Evolutionary conservation across 2,329 filamentous ascomycete species (phyloP).

Genomic region (Rugonectria rugulosa): DNA sequence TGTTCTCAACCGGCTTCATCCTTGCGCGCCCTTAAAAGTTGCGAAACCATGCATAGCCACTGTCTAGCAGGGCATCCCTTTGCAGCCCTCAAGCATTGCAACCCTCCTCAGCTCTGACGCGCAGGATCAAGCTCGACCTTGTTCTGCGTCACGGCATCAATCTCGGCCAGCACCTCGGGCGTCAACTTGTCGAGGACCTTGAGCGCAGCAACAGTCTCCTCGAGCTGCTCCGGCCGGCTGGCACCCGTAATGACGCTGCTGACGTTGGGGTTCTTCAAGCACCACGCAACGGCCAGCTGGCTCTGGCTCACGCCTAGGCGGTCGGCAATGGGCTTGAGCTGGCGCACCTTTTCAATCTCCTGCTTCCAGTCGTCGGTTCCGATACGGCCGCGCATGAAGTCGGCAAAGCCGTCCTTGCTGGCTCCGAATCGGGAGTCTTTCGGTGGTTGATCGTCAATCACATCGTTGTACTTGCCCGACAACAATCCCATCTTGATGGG

Average conservation of each 20-base stretch:
- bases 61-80: too few species aligned
- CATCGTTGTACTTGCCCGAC: constrained; percentile 71
- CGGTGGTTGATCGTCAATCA: constrained; percentile 57
- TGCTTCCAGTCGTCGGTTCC: constrained; percentile 59
- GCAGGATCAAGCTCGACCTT: constrained; percentile 38
- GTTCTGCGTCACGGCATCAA: constrained; percentile 53
- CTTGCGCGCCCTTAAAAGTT: too few species aligned
- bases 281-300: constrained; percentile 61
- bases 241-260: constrained; percentile 62
- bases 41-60: too few species aligned
- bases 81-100: not conserved
- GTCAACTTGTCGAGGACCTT: constrained; percentile 57
- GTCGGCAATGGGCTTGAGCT: constrained; percentile 61
- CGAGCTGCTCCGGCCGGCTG: constrained; percentile 58
- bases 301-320: constrained; percentile 61
- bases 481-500: constrained; percentile 66
- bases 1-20: too few species aligned
- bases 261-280: constrained; percentile 61
- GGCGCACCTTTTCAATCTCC: constrained; percentile 54
- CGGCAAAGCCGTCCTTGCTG: constrained; percentile 64
- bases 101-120: constrained; percentile 25
- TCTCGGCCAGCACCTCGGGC: constrained; percentile 58
- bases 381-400: constrained; percentile 57
- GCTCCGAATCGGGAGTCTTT: constrained; percentile 65
- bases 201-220: constrained; percentile 58